Conservation (phyloP, 202 grass and related monocot genomes). For the Setaria viridis region DNA sequence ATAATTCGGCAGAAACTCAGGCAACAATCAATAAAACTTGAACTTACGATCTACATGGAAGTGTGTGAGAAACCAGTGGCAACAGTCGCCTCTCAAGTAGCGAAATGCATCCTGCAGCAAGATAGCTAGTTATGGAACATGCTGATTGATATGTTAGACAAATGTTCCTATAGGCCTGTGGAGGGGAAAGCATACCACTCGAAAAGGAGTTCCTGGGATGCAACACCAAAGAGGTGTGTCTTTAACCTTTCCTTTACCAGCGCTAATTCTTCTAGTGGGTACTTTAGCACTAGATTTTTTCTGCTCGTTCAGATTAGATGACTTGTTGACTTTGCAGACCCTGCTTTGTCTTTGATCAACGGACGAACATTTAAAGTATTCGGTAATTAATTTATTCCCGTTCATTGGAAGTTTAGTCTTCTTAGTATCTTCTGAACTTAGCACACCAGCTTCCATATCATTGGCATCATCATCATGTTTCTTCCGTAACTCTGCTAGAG, state of each 20-base stretch:
- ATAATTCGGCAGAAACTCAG: conserved; percentile 18
- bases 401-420: conserved; percentile 52
- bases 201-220: conserved; percentile 92
- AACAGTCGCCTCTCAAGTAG: conserved; percentile 85
- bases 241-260: conserved; percentile 63
- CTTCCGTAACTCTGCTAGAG: conserved; percentile 67
- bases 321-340: conserved; percentile 36
- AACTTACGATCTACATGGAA: conserved; percentile 99
- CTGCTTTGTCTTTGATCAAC: conserved; percentile 51
- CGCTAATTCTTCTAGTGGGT: conserved; percentile 43
- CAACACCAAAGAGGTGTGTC: conserved; percentile 85
- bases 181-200: conserved; percentile 69
- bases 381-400: conserved; percentile 93
- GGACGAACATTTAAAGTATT: conserved; percentile 74
- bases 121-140: conserved; percentile 40
- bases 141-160: not conserved
- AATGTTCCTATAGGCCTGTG: conserved; percentile 9
- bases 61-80: conserved; percentile 95
- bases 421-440: conserved; percentile 52
- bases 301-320: conserved; percentile 48
- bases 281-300: conserved; percentile 53
- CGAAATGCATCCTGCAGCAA: conserved; percentile 92
- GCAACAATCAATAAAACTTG: conserved; percentile 26
- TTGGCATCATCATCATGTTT: conserved; percentile 53
- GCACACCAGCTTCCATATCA: conserved; percentile 41